Evolutionary conservation across 2,329 filamentous ascomycete genomes (phyloP), one percentile per base, ranked within the genome.

Genomic region (Phoma sp.): DNA sequence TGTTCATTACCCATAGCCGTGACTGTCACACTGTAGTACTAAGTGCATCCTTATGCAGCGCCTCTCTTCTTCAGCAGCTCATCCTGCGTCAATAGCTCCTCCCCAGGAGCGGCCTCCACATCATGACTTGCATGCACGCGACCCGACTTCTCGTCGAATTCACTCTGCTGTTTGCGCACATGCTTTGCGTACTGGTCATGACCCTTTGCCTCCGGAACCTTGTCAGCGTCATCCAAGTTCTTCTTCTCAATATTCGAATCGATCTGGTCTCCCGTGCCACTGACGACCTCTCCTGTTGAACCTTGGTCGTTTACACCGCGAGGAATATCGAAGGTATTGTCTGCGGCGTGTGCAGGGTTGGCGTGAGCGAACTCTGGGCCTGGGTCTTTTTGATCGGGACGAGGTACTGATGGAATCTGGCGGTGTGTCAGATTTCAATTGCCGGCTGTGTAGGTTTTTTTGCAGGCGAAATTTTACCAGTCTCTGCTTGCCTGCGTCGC

Each of bases 321-420:
- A 4, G 82, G 77, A 53, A 83, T 77, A 41, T 82, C 79, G 29
- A 74, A 78, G 7, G 74, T 65, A 55, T 84, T 84, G 55, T 80
- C 78, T 7, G 78, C 80, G 0, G 79, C 80, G 17, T 73, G 70
- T n/a, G 76, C 76, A 24, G 74, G 71, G 22, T 75, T 71, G 36
- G 76, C 68, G 25, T 66, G 64, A 40, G 77, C 68, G 51, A 66
- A 74, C 39, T 64, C 57, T 19, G 57, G 39, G 10, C 39, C 37
- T 6, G 74, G 65, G 36, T 77, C 70, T 38, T 69, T 67, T 58
- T 83, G 78, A 60, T 81, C 78, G 1, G 80, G 80, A 6, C 79
- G 77, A 22, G 81, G 75, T 2, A 79, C 75, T 2, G 81, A 82
- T 13, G 80, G 78, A 55, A 83, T 80, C 43, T 71, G 71, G 5